Base-by-base conservation (phyloP, 306 rosid genomes). In the Lathyrus aphaca region DNA sequence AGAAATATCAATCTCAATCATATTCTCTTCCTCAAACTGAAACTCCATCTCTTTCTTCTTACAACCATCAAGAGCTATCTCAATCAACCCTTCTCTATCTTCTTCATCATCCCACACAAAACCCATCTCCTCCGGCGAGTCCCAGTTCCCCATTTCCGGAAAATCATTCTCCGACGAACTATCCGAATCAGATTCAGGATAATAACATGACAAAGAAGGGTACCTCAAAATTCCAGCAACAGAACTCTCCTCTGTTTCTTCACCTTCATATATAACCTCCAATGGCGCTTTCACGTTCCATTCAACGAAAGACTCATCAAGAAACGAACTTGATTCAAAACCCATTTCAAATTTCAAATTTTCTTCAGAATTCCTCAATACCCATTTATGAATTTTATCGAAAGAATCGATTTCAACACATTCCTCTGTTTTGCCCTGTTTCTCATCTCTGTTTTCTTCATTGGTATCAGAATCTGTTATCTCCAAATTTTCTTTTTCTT, bases 201-300 rank as follows among this genome's bases (percentile, higher is more conserved):
- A 90, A 39, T 82, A 87, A n/a, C 74, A 55, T 14, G 96, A 88
- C 37, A 90, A 66, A 19, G 89, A 85, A 1, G 85, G 77, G 50
- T 88, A 50, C 70, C 87, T 81, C 58, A 56, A 78, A 30, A 80
- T 45, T 16, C 77, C 77, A 62, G 11, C 0, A 25, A 44, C 51
- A 10, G 37, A 66, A 44, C 66, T 66, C 63, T 51, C 69, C 56
- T 76, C 96, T 72, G 77, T 76, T 67, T 85, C 87, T 58, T 81
- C 95, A 8, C 75, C 89, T 70, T 89, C 98, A 66, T 90, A 84
- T 63, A 94, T 94, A 12, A 90, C 86, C 62, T 94, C 95, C 75
- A 94, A 73, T 19, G 98, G 98, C 6, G 91, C 96, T 62, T 85
- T 87, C 80, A 94, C 81, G 29, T 90, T 77, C 98, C 98, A 90